Evolutionary conservation across 345 rosid species (phyloP).

Genomic region (Camelina neglecta): DNA sequence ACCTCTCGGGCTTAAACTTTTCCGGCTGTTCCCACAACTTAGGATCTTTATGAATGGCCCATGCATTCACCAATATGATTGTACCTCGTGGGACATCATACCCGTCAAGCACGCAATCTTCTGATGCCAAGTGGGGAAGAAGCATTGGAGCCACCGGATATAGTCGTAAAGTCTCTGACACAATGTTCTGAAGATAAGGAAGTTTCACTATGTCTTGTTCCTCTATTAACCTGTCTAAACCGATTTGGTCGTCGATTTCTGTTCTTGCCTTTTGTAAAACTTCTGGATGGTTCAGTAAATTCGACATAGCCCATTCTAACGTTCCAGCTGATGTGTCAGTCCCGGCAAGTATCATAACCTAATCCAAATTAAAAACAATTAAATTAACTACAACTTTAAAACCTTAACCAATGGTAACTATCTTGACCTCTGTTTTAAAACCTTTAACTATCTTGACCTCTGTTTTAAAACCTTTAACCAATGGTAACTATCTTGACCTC

Average conservation of each 20-base stretch:
- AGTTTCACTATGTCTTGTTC: constrained; percentile 48
- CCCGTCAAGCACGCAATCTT: constrained; percentile 46
- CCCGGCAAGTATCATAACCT: constrained; percentile 52
- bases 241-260: constrained; percentile 38
- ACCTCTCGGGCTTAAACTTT: constrained; percentile 37
- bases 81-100: constrained; percentile 48
- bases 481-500: not conserved
- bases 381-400: not conserved
- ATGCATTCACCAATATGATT: constrained; percentile 39
- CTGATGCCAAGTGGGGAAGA: constrained; percentile 46
- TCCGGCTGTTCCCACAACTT: constrained; percentile 30
- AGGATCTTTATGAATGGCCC: constrained; percentile 37
- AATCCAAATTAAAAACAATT: not conserved
- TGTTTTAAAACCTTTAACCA: not conserved
- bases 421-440: not conserved
- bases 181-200: constrained; percentile 47
- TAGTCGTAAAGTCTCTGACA: constrained; percentile 40
- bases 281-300: constrained; percentile 44
- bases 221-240: constrained; percentile 42
- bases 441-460: not conserved
- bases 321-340: constrained; percentile 38
- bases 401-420: not conserved
- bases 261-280: constrained; percentile 44
- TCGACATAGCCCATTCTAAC: constrained; percentile 35
- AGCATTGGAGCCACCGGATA: constrained; percentile 49